Percentiles rank a stretch among this genome's conserved stretches.
phyloP scores from a whole-genome alignment of 208 protist genomes.

The Leishmania aethiopica region DNA sequence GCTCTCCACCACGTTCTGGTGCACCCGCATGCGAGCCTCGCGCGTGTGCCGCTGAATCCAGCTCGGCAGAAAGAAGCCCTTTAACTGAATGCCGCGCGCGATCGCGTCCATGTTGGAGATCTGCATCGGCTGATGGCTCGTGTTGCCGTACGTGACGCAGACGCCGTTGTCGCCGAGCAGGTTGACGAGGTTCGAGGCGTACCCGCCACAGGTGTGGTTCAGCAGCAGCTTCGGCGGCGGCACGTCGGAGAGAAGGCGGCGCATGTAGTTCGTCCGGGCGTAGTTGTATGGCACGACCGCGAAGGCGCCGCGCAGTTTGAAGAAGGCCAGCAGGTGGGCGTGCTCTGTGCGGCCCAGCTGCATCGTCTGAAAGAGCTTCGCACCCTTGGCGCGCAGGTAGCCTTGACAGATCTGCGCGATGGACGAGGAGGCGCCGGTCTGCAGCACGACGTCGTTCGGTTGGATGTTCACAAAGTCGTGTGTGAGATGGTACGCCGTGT shows the following conservation, averaged over 20 bases:
- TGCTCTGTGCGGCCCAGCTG: constrained; percentile 90
- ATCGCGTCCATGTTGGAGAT: constrained; percentile 94
- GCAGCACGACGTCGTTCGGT: constrained; percentile 85
- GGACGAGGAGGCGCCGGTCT: constrained; percentile 86
- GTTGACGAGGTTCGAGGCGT: constrained; percentile 88
- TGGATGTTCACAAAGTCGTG: constrained; percentile 95
- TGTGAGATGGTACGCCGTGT: constrained; percentile 96
- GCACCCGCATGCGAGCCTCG: constrained; percentile 88
- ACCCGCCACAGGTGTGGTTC: constrained; percentile 94
- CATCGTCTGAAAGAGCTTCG: constrained; percentile 91
- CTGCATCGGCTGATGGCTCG: constrained; percentile 93
- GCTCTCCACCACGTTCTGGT: constrained; percentile 89
- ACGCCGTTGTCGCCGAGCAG: constrained; percentile 90
- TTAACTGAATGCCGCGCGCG: constrained; percentile 87
- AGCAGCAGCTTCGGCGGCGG: constrained; percentile 94
- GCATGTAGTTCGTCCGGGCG: constrained; percentile 90
- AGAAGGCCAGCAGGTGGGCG: constrained; percentile 80
- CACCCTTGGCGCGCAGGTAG: constrained; percentile 83
- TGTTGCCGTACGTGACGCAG: constrained; percentile 97
- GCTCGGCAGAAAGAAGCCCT: constrained; percentile 93
- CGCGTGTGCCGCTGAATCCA: constrained; percentile 87
- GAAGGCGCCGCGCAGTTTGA: constrained; percentile 82
- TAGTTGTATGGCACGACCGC: constrained; percentile 91
- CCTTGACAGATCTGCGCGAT: constrained; percentile 90
- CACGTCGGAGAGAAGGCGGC: constrained; percentile 90